A percentile compares a stretch with the other conserved stretches of the same genome.
These are phyloP conservation scores for Metarhizium sp. DNA, from an alignment of 2,329 filamentous ascomycete species.

Conservation along the genomic window DNA sequence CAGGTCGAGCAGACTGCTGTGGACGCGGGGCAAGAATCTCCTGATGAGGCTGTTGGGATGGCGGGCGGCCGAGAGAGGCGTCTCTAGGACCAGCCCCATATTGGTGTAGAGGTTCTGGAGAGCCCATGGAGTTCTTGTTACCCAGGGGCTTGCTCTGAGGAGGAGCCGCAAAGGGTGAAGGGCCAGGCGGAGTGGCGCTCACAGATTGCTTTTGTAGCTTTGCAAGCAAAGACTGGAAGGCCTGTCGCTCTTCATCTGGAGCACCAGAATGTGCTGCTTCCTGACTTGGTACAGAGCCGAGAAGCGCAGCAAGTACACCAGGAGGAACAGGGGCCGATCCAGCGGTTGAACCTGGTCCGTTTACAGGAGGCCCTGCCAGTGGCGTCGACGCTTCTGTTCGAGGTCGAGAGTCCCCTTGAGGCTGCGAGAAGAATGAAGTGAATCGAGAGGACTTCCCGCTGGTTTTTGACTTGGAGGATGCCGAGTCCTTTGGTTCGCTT, in stretches of 20 bases:
- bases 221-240: slow-evolving; percentile 71
- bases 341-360: slow-evolving; percentile 4
- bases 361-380: slow-evolving; percentile 21
- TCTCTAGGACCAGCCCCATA: slow-evolving; percentile 37
- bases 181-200: slow-evolving; percentile 34
- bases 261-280: slow-evolving; percentile 10
- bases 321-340: slow-evolving; percentile 4
- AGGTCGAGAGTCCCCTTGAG: slow-evolving; percentile 40
- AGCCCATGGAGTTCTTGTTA: slow-evolving; percentile 30
- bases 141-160: slow-evolving; percentile 20
- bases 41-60: slow-evolving; percentile 30
- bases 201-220: slow-evolving; percentile 61
- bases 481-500: slow-evolving; percentile 33
- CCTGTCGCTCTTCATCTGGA: slow-evolving; percentile 67
- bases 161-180: slow-evolving; percentile 33
- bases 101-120: slow-evolving; percentile 39
- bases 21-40: slow-evolving; percentile 45
- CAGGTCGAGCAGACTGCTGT: slow-evolving; percentile 43
- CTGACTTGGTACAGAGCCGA: background rate
- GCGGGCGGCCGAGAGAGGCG: slow-evolving; percentile 30
- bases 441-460: slow-evolving; percentile 69
- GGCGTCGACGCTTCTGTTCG: slow-evolving; percentile 40
- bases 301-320: slow-evolving; percentile 3
- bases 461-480: slow-evolving; percentile 43
- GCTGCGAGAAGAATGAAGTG: slow-evolving; percentile 60